Evolutionary conservation across 78 protist genomes (phyloP).

Genomic region (Dictyostelium brefeldianum): DNA sequence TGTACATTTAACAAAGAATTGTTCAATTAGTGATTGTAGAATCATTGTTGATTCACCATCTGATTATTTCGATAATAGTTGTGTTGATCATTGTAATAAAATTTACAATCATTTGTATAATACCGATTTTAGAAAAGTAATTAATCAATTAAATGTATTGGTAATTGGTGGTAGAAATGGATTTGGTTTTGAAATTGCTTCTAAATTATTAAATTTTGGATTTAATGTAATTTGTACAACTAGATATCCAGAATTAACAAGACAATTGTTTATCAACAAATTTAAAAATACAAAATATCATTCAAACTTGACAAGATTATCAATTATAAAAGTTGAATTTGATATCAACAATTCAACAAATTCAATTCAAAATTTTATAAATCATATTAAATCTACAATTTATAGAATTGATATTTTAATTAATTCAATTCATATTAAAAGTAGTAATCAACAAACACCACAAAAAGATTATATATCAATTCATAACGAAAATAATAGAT

Average conservation of each 20-base stretch:
- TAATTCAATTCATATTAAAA: no score
- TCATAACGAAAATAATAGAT: background rate
- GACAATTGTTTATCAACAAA: background rate
- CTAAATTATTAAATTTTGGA: background rate
- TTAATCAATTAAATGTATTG: background rate
- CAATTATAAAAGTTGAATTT: background rate
- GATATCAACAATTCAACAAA: no score
- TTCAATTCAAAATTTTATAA: no score
- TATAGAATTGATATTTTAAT: no score
- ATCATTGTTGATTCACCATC: background rate
- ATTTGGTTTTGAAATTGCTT: background rate
- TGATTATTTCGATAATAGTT: background rate
- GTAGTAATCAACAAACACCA: no score
- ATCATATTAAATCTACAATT: no score
- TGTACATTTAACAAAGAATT: background rate
- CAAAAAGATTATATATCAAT: background rate
- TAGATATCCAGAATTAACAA: background rate
- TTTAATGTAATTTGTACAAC: background rate
- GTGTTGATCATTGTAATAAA: background rate
- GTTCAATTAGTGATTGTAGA: background rate
- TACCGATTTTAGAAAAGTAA: background rate
- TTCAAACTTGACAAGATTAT: background rate
- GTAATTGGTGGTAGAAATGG: conserved; percentile 2
- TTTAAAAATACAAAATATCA: background rate
- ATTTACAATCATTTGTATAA: rapidly evolving